A percentile compares a stretch with the other conserved stretches of the same genome.
phyloP scores from a whole-genome alignment of 164 flowering plant genomes.

The Stephania japonica region DNA sequence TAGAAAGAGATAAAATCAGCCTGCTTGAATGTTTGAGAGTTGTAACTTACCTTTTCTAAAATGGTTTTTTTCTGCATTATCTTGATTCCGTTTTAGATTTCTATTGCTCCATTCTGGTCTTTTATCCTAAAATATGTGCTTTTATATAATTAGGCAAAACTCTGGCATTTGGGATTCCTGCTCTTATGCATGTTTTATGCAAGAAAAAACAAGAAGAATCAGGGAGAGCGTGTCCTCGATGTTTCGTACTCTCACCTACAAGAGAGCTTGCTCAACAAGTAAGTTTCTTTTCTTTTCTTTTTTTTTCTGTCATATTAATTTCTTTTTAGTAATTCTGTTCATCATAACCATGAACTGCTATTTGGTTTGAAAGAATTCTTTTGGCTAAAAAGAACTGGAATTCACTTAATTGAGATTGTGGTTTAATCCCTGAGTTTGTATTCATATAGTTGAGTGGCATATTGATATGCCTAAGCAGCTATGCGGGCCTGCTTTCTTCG shows the following conservation, averaged over 20 bases:
- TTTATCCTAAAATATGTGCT: neutral
- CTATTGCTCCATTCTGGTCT: neutral
- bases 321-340: neutral
- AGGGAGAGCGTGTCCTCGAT: constrained; percentile 50
- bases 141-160: constrained; percentile 67
- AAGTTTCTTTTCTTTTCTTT: constrained; percentile 12
- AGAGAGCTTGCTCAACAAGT: constrained; percentile 98
- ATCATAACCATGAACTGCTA: neutral
- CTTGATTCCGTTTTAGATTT: neutral
- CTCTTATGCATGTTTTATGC: constrained; percentile 66
- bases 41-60: neutral
- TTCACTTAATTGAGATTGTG: neutral
- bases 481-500: neutral
- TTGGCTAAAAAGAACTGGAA: neutral
- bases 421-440: neutral
- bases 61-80: neutral
- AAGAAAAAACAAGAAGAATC: constrained; percentile 40
- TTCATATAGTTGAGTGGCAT: neutral
- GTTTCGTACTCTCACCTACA: constrained; percentile 92
- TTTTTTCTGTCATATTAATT: neutral
- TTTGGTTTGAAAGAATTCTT: neutral
- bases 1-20: neutral
- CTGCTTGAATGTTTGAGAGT: neutral
- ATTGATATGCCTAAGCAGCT: neutral
- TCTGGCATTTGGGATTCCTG: constrained; percentile 91